phyloP scores from a whole-genome alignment of 2,329 filamentous ascomycete genomes.

The Exutisphaerella laricina region DNA sequence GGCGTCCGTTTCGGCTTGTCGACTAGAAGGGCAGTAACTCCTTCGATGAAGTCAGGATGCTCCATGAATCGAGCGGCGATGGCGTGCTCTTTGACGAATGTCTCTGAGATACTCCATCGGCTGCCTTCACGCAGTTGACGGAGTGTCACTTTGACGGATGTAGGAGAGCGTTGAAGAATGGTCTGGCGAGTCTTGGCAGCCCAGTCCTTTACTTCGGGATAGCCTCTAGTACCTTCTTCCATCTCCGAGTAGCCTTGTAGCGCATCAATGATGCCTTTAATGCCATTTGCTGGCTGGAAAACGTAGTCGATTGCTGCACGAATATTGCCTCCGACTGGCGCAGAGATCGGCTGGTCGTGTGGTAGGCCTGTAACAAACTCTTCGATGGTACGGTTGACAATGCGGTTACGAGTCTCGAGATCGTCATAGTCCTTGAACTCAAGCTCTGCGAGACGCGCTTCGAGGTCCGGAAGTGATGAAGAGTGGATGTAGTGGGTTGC shows the following conservation, averaged over 20 bases:
- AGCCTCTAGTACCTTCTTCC: conserved; percentile 31
- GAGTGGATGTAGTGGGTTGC: conserved; percentile 97
- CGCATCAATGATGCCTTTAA: conserved; percentile 65
- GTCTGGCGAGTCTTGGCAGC: conserved; percentile 70
- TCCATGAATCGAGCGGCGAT: conserved; percentile 86
- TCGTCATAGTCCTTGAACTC: conserved; percentile 73
- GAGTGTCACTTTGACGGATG: conserved; percentile 76
- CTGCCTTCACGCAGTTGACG: conserved; percentile 72
- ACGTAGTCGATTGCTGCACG: conserved; percentile 74
- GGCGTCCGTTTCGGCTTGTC: conserved; percentile 61
- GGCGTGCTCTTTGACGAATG: conserved; percentile 79
- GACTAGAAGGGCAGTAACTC: conserved; percentile 76
- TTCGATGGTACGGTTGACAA: conserved; percentile 83
- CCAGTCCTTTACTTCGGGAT: conserved; percentile 60
- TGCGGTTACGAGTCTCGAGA: conserved; percentile 56
- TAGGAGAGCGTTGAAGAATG: conserved; percentile 74
- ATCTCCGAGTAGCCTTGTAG: conserved; percentile 47
- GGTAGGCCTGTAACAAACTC: conserved; percentile 87
- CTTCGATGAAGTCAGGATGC: conserved; percentile 84
- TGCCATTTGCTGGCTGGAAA: conserved; percentile 45
- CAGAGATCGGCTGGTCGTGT: conserved; percentile 52
- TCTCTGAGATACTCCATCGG: conserved; percentile 73
- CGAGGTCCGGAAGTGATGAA: conserved; percentile 72
- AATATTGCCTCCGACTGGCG: conserved; percentile 51
- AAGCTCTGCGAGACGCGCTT: conserved; percentile 81